A percentile compares a stretch with the other conserved stretches of the same genome.
Conservation (phyloP, 2,329 filamentous ascomycete genomes). For the Ophiostoma tasmaniense region DNA sequence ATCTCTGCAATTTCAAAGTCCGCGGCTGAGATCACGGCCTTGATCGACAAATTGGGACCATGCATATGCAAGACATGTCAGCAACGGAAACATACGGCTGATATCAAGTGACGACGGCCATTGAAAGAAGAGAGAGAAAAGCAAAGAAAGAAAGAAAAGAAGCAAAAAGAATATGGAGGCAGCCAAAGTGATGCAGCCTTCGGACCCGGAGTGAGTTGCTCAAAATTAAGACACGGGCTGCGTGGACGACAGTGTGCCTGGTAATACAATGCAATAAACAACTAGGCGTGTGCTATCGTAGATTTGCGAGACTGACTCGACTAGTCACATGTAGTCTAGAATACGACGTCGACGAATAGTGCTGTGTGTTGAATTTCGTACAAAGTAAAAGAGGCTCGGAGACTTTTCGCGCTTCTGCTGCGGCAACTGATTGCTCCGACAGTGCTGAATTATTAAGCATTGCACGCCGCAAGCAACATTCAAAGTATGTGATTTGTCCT, state of each 20-base stretch:
- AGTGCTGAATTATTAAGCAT: background rate
- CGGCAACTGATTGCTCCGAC: background rate
- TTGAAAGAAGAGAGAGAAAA: background rate
- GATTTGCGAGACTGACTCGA: constrained; percentile 4
- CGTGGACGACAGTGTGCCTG: background rate
- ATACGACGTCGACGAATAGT: background rate
- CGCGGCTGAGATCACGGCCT: background rate
- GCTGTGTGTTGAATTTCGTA: background rate
- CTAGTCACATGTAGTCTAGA: background rate
- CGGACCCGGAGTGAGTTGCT: background rate
- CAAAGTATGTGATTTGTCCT: background rate
- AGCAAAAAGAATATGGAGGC: background rate
- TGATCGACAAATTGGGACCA: background rate
- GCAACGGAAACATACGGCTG: background rate
- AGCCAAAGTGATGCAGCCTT: background rate
- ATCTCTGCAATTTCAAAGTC: background rate
- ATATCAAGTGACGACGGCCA: background rate
- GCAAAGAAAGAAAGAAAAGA: background rate
- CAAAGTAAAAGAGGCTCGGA: background rate
- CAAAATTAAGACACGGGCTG: background rate
- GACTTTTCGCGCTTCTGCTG: background rate
- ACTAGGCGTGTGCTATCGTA: background rate
- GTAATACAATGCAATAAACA: background rate
- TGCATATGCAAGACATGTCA: constrained; percentile 1
- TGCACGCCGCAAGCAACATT: background rate